Base-by-base conservation (phyloP, 2,329 filamentous ascomycete species). In the Annulohypoxylon truncatum region DNA sequence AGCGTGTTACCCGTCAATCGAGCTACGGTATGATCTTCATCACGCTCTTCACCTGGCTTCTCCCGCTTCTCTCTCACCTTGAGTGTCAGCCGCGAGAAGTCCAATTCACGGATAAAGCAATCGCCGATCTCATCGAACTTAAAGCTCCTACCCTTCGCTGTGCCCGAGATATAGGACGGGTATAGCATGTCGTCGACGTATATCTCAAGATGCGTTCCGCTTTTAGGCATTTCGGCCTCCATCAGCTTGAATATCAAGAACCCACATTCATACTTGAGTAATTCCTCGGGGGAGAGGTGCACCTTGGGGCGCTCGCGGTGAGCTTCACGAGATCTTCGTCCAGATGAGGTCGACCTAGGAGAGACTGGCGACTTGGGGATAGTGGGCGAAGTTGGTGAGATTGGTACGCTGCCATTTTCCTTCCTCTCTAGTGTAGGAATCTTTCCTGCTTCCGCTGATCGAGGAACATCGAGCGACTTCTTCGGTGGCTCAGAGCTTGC, bases 181-280 rank as follows among this genome's bases (percentile, higher is more conserved):
- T 96, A 98, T 29, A 93, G 88, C 87, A 96, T 94, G 77, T 99
- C 96, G 78, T 99, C 96, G 78, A 98, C 96, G 68, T 95, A 83
- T 6, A 99, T 88, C 78, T 99, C 94, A 20, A 99, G 83, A 67
- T 93, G 90, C 28, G 89, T 90, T 71, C 94, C 87, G 55, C 84
- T 87, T 69, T 92, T 89, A 0, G 92, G 87, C 76, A 99, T 86
- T 59, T 97, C 91, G 22, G 91, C 94, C 67, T 98, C 94, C 77
- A 97, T 88, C 61, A 99, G 87, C 76, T 94, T 95, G 86, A 99
- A 98, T 59, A 99, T 92, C 68, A 99, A 85, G 61, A 99, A 86
- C 69, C 96, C 96, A 61, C 92, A 96, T 81, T 98, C 94, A 76
- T 97, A 91, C 75, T 92, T 89, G 72, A 91, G 81, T 18, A 99